phyloP scores from a whole-genome alignment of 2,329 filamentous ascomycete genomes.

The Aspergillus chevalieri region DNA sequence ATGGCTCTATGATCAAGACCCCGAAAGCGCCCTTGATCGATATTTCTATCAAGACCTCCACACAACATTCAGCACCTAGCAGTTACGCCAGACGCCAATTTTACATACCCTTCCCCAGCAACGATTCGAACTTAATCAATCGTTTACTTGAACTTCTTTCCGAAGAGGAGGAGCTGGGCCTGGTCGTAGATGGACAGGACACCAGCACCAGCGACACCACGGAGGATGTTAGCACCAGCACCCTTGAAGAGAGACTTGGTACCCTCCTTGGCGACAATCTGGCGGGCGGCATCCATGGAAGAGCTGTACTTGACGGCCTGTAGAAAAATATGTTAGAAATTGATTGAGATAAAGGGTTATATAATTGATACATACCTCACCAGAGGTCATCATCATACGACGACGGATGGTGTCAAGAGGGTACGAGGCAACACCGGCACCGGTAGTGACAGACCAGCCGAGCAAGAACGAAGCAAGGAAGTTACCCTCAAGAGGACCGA shows the following conservation, averaged over 20 bases:
- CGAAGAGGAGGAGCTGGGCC: conserved; percentile 98
- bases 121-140: conserved; percentile 14
- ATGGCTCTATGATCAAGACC: conserved; percentile 39
- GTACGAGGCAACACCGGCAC: conserved; percentile 99
- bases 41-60: conserved; percentile 37
- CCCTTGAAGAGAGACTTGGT: conserved; percentile 99
- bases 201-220: conserved; percentile 99
- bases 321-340: conserved; percentile 41
- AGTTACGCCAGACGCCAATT: conserved; percentile 20
- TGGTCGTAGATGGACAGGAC: conserved; percentile 99
- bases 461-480: conserved; percentile 99
- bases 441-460: conserved; percentile 98
- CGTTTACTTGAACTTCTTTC: conserved; percentile 73
- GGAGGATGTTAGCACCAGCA: conserved; percentile 99
- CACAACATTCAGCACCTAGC: conserved; percentile 22
- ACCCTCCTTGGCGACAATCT: conserved; percentile 97
- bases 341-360: background rate
- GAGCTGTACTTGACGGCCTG: conserved; percentile 99
- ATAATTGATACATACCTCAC: conserved; percentile 50
- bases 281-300: conserved; percentile 87
- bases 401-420: conserved; percentile 99
- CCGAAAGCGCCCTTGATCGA: conserved; percentile 32
- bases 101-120: conserved; percentile 22
- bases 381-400: conserved; percentile 99
- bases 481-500: conserved; percentile 88